phyloP scores from a whole-genome alignment of 495 filamentous ascomycete species.

The Penicillium canescens region DNA sequence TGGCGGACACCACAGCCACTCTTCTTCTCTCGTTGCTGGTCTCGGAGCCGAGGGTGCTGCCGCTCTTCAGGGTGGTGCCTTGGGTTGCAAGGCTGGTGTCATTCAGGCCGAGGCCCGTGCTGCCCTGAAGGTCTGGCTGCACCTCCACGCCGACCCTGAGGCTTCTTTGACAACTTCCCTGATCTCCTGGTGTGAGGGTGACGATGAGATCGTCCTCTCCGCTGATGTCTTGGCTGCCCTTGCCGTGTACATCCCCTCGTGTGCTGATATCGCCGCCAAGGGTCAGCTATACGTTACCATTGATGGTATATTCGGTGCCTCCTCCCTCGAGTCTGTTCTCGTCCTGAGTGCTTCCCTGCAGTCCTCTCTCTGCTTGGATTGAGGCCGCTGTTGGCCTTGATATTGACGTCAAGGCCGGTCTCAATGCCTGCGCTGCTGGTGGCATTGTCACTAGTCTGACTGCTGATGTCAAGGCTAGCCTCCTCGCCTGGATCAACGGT shows the following conservation, averaged over 20 bases:
- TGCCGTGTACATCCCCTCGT: slow-evolving; percentile 37
- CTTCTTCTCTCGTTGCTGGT: slow-evolving; percentile 26
- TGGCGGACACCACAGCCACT: slow-evolving; percentile 14
- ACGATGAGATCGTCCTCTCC: slow-evolving; percentile 22
- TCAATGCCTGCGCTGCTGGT: slow-evolving; percentile 39
- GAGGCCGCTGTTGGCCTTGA: slow-evolving; percentile 22
- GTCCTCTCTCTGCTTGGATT: slow-evolving; percentile 32
- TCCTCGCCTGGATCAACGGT: slow-evolving; percentile 34
- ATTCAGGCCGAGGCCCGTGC: slow-evolving; percentile 31
- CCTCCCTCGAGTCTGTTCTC: slow-evolving; percentile 29
- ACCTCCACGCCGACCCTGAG: slow-evolving; percentile 25
- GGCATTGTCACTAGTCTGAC: slow-evolving; percentile 34
- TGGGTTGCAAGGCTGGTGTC: slow-evolving; percentile 37
- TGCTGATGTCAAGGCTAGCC: slow-evolving; percentile 35
- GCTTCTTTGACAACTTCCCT: slow-evolving; percentile 28
- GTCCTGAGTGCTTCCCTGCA: slow-evolving; percentile 36
- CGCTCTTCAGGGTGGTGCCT: slow-evolving; percentile 39
- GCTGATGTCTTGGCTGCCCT: slow-evolving; percentile 27
- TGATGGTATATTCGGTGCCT: slow-evolving; percentile 40
- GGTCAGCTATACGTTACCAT: slow-evolving; percentile 39
- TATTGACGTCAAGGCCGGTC: slow-evolving; percentile 34
- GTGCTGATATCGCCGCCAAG: slow-evolving; percentile 38
- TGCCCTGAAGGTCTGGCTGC: slow-evolving; percentile 38
- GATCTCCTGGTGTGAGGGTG: slow-evolving; percentile 32
- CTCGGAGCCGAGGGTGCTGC: slow-evolving; percentile 41